Conservation (phyloP, 169 alveolate genomes). For the Theileria equi region DNA sequence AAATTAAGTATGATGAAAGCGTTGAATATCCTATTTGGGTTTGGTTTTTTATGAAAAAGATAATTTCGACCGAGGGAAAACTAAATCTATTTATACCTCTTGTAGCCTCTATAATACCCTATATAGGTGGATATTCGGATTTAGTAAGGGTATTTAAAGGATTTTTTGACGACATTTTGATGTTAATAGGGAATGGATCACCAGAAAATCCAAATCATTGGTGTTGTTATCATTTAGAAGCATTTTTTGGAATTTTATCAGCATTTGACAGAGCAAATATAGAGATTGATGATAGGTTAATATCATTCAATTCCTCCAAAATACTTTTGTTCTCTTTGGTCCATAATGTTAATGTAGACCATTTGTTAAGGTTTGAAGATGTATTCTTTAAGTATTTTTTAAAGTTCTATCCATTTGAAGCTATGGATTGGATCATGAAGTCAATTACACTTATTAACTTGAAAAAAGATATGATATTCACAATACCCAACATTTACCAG, state of each 20-base stretch:
- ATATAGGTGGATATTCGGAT: not conserved
- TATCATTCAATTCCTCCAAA: not conserved
- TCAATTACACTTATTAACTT: not conserved
- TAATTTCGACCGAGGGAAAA: not conserved
- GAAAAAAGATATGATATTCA: not conserved
- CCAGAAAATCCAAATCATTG: not conserved
- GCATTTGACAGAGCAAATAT: not conserved
- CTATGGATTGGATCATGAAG: not conserved
- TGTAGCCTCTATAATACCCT: not conserved
- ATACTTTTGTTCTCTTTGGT: too few relatives aligned
- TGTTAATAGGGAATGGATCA: not conserved
- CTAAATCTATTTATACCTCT: not conserved
- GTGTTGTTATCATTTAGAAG: conserved; percentile 12
- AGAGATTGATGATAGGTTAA: not conserved
- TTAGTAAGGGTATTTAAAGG: not conserved
- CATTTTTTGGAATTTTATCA: conserved; percentile 28
- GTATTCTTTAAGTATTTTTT: not conserved
- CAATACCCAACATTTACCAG: too few relatives aligned
- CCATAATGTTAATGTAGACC: not conserved
- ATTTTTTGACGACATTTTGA: not conserved
- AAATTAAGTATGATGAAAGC: not conserved
- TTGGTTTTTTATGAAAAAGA: not conserved
- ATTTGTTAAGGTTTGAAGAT: not conserved
- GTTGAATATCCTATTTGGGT: not conserved
- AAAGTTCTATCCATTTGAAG: not conserved